Conservation (phyloP, 495 filamentous ascomycete species). For the Penicillium herquei region DNA sequence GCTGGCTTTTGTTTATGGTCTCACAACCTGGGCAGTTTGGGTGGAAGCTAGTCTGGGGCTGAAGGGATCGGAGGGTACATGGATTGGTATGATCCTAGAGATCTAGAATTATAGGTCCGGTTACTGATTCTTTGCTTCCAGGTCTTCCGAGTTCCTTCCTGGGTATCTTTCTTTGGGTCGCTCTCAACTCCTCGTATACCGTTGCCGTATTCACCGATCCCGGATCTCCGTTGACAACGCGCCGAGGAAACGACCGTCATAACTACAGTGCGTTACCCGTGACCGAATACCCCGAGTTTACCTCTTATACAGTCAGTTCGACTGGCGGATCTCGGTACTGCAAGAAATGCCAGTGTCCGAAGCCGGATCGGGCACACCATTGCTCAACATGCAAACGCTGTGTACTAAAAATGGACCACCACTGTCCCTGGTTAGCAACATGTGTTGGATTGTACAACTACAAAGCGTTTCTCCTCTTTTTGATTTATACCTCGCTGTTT, state of each 20-base stretch:
- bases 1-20: constrained; percentile 79
- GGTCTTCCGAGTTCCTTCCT: constrained; percentile 49
- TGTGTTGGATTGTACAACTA: constrained; percentile 94
- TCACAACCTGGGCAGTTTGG: constrained; percentile 89
- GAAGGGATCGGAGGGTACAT: constrained; percentile 50
- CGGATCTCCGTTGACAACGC: constrained; percentile 60
- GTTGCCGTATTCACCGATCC: constrained; percentile 89
- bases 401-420: constrained; percentile 98
- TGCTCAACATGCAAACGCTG: constrained; percentile 90
- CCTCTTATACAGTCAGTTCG: constrained; percentile 83
- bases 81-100: constrained; percentile 60
- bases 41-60: constrained; percentile 77
- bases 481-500: constrained; percentile 87
- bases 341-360: constrained; percentile 92
- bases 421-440: constrained; percentile 96
- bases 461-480: constrained; percentile 91
- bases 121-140: constrained; percentile 7
- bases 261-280: constrained; percentile 65
- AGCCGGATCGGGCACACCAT: constrained; percentile 95
- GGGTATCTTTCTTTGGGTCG: constrained; percentile 68
- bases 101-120: neutral
- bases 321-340: constrained; percentile 84
- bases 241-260: constrained; percentile 31
- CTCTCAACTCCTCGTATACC: constrained; percentile 86
- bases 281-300: constrained; percentile 57